Percentiles rank a stretch among this genome's conserved stretches.
These are phyloP conservation scores for Talaromyces verruculosus DNA, from an alignment of 2,329 filamentous ascomycete genomes.

Conservation along the genomic window DNA sequence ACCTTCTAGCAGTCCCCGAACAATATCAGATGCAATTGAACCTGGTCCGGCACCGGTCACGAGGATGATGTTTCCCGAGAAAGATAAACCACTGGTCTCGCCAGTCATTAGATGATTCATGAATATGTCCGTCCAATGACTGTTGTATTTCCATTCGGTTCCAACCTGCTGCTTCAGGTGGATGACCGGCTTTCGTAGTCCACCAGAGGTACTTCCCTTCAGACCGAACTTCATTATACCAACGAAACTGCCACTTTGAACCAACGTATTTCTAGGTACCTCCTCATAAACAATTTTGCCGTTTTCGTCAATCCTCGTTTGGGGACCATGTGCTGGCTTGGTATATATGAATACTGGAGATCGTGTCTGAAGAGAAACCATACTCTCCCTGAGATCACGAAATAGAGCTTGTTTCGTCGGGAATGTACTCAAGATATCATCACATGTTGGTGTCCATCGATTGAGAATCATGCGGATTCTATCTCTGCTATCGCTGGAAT, in stretches of 20 bases:
- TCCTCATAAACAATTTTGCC: constrained; percentile 69
- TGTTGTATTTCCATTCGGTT: constrained; percentile 98
- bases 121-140: constrained; percentile 91
- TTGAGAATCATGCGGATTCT: constrained; percentile 96
- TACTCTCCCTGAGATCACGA: constrained; percentile 96
- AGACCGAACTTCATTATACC: background rate
- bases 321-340: constrained; percentile 69
- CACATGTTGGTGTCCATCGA: constrained; percentile 56
- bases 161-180: constrained; percentile 97
- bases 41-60: constrained; percentile 98
- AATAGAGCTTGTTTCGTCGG: constrained; percentile 48
- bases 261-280: constrained; percentile 79
- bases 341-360: constrained; percentile 68
- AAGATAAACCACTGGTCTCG: constrained; percentile 82
- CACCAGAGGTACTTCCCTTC: background rate
- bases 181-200: constrained; percentile 80
- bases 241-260: constrained; percentile 61
- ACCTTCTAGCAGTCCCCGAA: constrained; percentile 92
- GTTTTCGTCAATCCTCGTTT: constrained; percentile 82
- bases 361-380: constrained; percentile 81
- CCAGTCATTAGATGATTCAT: constrained; percentile 87
- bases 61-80: constrained; percentile 89
- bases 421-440: background rate
- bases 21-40: constrained; percentile 93
- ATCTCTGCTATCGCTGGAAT: constrained; percentile 92